Evolutionary conservation across 306 rosid species (phyloP).

Genomic region (Ochetophila trinervis): DNA sequence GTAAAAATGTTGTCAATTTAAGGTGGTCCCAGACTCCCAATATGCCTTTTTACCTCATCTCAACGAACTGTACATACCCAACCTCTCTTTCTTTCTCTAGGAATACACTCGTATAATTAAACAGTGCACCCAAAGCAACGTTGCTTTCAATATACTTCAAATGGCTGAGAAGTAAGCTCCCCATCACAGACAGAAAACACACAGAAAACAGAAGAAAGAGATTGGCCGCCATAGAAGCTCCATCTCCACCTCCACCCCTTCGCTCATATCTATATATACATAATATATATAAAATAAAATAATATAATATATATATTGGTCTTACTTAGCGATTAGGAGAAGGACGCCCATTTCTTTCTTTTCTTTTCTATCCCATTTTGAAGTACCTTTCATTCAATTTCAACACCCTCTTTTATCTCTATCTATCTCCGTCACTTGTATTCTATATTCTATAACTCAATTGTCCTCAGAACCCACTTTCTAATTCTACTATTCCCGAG

Average conservation of each 20-base stretch:
- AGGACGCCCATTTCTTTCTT: no score
- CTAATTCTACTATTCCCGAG: not conserved
- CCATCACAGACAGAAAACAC: constrained; percentile 29
- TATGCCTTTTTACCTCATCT: constrained; percentile 4
- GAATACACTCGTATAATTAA: constrained; percentile 29
- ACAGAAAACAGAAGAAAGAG: constrained; percentile 4
- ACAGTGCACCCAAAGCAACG: constrained; percentile 40
- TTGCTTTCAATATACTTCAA: constrained; percentile 70
- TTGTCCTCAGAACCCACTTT: no score
- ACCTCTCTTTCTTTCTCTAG: not conserved
- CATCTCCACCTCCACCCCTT: not conserved
- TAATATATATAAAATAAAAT: no score
- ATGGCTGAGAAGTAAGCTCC: constrained; percentile 45
- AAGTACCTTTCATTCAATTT: no score
- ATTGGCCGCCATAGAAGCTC: constrained; percentile 68
- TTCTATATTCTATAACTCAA: no score
- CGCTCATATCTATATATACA: not conserved
- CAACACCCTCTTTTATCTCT: no score
- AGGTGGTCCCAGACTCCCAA: constrained; percentile 44
- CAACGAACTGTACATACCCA: constrained; percentile 36
- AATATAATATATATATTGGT: no score
- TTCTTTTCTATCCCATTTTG: no score
- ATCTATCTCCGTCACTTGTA: no score
- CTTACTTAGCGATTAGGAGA: no score
- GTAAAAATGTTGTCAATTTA: no score